phyloP scores from a whole-genome alignment of 179 eudicot species.

The Gypsophila paniculata region DNA sequence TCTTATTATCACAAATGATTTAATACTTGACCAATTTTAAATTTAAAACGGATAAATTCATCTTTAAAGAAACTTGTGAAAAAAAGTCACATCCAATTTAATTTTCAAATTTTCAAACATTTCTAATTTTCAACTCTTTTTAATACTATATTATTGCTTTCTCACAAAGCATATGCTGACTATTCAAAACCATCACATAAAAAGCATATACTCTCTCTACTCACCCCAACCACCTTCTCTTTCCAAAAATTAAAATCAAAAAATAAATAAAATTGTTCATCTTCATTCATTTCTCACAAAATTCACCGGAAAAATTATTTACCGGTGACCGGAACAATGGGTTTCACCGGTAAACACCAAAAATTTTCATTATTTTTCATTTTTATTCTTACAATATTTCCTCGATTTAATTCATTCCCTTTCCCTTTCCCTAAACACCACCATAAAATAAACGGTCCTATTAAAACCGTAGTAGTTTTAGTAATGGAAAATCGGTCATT shows the following conservation, averaged over 20 bases:
- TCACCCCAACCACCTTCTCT: not conserved
- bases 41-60: too few species aligned
- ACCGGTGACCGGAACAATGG: constrained; percentile 24
- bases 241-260: too few species aligned
- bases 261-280: not conserved
- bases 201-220: constrained; percentile 7
- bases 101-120: not conserved
- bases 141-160: not conserved
- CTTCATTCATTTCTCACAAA: not conserved
- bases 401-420: constrained; percentile 34
- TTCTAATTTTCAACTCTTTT: not conserved
- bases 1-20: too few species aligned
- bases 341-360: not conserved
- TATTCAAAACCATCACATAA: not conserved
- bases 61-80: too few species aligned
- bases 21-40: too few species aligned
- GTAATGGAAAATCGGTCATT: constrained; percentile 98
- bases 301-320: constrained; percentile 9
- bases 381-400: constrained; percentile 26
- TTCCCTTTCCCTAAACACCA: constrained; percentile 36
- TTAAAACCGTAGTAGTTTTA: constrained; percentile 76
- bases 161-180: constrained; percentile 13
- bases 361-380: constrained; percentile 21
- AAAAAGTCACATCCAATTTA: not conserved
- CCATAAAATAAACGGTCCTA: constrained; percentile 51